Conservation (phyloP, 768 basidiomycete species). For the Xanthoconium stramineum region DNA sequence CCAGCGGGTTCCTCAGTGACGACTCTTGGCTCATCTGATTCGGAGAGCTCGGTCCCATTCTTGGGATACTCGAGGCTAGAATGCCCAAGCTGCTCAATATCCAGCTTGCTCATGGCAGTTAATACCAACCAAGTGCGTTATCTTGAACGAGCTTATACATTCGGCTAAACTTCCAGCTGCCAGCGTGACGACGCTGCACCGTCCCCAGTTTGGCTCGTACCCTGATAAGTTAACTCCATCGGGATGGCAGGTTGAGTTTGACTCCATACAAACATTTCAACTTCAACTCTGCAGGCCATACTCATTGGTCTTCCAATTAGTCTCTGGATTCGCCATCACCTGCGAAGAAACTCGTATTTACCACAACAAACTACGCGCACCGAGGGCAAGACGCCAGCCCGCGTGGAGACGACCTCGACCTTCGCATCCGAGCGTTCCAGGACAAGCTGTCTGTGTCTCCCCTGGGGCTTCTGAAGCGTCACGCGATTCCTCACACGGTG, state of each 20-base stretch:
- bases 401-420: constrained; percentile 23
- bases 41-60: background rate
- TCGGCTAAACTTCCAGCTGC: background rate
- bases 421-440: constrained; percentile 4
- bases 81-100: background rate
- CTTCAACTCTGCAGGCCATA: too few species aligned
- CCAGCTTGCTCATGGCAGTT: constrained; percentile 2
- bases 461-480: constrained; percentile 8
- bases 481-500: constrained; percentile 12
- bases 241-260: too few species aligned
- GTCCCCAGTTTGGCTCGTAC: too few species aligned
- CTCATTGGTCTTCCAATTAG: too few species aligned
- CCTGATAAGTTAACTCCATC: too few species aligned
- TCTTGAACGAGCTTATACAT: background rate
- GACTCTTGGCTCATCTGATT: background rate
- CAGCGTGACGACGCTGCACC: too few species aligned
- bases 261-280: too few species aligned
- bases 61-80: background rate
- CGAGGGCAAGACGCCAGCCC: constrained; percentile 13
- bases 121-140: too few species aligned
- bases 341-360: background rate
- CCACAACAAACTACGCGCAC: constrained; percentile 8
- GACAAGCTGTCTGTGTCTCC: background rate
- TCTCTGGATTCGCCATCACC: background rate
- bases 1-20: too few species aligned